These are phyloP conservation scores for Nyssa sinensis DNA, from an alignment of 148 eudicot species.

Conservation along the genomic window DNA sequence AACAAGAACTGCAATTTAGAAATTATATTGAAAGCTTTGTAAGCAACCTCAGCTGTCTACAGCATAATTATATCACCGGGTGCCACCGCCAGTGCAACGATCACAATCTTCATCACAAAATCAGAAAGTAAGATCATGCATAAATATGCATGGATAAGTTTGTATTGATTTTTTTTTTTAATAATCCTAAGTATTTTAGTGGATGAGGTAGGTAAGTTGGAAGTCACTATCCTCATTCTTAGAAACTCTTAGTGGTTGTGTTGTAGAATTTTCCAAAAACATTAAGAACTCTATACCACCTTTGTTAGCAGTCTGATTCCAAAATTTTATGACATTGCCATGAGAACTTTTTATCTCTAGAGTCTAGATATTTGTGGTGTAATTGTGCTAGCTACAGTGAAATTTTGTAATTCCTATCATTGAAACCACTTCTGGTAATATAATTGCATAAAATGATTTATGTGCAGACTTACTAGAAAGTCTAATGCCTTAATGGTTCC, in stretches of 20 bases:
- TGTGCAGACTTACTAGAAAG: not conserved
- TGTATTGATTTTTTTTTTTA: too few species aligned
- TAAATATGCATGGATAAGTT: too few species aligned
- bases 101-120: too few species aligned
- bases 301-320: not conserved
- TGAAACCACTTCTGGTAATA: not conserved
- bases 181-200: too few species aligned
- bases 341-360: not conserved
- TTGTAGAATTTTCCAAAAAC: not conserved
- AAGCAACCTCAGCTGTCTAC: too few species aligned
- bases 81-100: too few species aligned
- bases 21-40: too few species aligned
- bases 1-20: too few species aligned
- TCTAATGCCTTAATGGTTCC: not conserved
- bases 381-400: not conserved
- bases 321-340: not conserved
- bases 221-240: not conserved
- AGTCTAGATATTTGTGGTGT: not conserved
- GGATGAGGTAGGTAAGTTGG: not conserved
- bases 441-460: too few species aligned
- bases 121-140: too few species aligned
- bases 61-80: too few species aligned
- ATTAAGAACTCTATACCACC: not conserved
- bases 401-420: not conserved
- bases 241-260: not conserved